Percentiles rank a stretch among this genome's conserved stretches.
Evolutionary conservation across 352 stramenopile species (phyloP).

Genomic region (Peronospora tabacina): DNA sequence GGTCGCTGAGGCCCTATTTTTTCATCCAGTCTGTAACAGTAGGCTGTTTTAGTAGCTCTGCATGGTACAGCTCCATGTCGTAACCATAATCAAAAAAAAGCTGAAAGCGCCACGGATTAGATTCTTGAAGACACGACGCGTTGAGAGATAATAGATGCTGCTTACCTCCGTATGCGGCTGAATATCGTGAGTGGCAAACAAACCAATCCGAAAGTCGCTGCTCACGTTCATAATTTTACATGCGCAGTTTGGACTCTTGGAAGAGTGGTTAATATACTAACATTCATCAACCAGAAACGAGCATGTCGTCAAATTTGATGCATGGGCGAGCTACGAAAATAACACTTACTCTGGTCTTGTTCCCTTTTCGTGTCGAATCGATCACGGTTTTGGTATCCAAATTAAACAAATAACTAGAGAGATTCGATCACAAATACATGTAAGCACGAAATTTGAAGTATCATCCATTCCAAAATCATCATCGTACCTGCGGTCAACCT

Average conservation of each 20-base stretch:
- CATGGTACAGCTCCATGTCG: slow-evolving; percentile 60
- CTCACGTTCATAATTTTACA: slow-evolving; percentile 88
- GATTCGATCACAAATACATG: background rate
- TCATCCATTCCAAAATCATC: background rate
- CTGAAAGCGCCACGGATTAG: slow-evolving; percentile 25
- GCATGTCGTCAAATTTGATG: background rate
- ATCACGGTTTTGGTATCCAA: slow-evolving; percentile 88
- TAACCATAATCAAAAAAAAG: slow-evolving; percentile 85
- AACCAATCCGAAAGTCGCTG: slow-evolving; percentile 88
- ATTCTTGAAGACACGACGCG: background rate
- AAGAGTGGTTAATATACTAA: slow-evolving; percentile 87
- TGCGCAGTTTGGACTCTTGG: slow-evolving; percentile 76
- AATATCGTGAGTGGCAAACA: slow-evolving; percentile 90
- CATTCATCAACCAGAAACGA: background rate
- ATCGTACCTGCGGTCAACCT: slow-evolving; percentile 62
- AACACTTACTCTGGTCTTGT: slow-evolving; percentile 83
- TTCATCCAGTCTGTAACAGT: slow-evolving; percentile 69
- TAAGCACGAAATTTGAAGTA: slow-evolving; percentile 1
- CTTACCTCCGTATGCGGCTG: slow-evolving; percentile 73
- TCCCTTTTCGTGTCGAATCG: slow-evolving; percentile 91
- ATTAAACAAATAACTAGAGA: slow-evolving; percentile 89
- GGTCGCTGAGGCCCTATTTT: background rate
- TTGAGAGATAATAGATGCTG: background rate
- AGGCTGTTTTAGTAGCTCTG: slow-evolving; percentile 49
- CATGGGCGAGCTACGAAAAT: background rate